These are phyloP conservation scores for Cryptosporidium felis DNA, from an alignment of 169 alveolate species.

Conservation along the genomic window DNA sequence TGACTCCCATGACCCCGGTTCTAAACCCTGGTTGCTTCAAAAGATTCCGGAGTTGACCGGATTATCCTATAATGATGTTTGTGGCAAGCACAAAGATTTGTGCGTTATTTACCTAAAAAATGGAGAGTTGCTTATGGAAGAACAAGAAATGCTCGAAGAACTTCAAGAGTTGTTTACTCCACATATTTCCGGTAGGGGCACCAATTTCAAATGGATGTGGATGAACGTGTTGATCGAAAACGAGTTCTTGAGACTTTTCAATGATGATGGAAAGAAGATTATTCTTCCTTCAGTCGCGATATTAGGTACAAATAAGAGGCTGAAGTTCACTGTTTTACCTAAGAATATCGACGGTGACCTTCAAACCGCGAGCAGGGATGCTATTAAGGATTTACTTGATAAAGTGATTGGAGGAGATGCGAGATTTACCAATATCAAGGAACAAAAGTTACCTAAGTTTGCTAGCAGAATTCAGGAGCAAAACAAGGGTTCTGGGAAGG, in stretches of 20 bases:
- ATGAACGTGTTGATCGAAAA: conserved; percentile 81
- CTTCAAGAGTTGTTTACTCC: conserved; percentile 82
- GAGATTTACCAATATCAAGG: conserved; percentile 80
- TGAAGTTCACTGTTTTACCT: conserved; percentile 78
- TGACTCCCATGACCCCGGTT: conserved; percentile 77
- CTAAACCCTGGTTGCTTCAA: conserved; percentile 88
- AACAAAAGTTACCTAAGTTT: conserved; percentile 81
- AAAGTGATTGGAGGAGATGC: conserved; percentile 88
- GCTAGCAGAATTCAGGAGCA: background rate
- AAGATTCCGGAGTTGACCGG: conserved; percentile 83
- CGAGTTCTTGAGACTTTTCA: conserved; percentile 79
- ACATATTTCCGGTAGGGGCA: conserved; percentile 83
- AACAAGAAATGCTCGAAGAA: conserved; percentile 81
- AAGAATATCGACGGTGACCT: conserved; percentile 74
- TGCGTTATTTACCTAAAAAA: conserved; percentile 84
- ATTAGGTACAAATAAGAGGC: conserved; percentile 83
- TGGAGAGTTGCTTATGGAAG: conserved; percentile 78
- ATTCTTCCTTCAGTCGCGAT: conserved; percentile 84
- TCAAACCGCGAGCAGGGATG: conserved; percentile 76
- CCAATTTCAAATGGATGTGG: conserved; percentile 87
- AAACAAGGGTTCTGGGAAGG: background rate
- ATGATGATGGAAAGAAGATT: conserved; percentile 62
- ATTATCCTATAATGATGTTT: conserved; percentile 84
- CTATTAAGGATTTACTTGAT: conserved; percentile 81
- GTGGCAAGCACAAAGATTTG: conserved; percentile 82